Percentiles rank a stretch among this genome's conserved stretches.
These are phyloP conservation scores for Diutina pseudorugosa DNA, from an alignment of 1,139 yeast species.

Conservation along the genomic window DNA sequence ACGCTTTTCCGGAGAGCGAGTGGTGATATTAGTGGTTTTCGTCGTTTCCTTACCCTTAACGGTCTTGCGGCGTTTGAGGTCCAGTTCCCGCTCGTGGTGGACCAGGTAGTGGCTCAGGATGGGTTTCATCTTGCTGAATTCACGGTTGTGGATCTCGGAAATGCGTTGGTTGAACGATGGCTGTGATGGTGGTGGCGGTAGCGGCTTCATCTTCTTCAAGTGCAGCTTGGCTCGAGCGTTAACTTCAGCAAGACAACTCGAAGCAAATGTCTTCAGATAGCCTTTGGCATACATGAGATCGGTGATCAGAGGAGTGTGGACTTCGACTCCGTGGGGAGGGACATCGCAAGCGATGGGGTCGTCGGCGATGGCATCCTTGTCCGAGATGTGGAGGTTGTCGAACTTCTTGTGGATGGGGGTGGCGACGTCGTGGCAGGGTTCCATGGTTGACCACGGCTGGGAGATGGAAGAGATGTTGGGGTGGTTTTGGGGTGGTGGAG, in stretches of 20 bases:
- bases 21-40: not conserved
- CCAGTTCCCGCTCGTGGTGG: not conserved
- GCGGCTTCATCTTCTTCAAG: not conserved
- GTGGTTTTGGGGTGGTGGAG: not conserved
- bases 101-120: conserved; percentile 1
- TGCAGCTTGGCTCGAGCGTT: not conserved
- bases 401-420: conserved; percentile 2
- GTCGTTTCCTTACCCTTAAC: not conserved
- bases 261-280: not conserved
- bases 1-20: not conserved
- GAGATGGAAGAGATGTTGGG: not conserved
- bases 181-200: not conserved
- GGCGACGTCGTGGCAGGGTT: not conserved
- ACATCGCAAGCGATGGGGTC: not conserved
- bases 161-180: not conserved
- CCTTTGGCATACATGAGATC: not conserved
- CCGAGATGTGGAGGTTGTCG: not conserved
- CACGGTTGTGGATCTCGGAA: not conserved
- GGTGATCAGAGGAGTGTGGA: not conserved
- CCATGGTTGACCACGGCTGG: not conserved
- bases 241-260: not conserved
- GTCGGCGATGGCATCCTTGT: not conserved
- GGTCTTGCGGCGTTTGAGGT: conserved; percentile 1
- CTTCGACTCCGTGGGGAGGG: not conserved
- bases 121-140: not conserved